These are phyloP conservation scores for Silene uniflora DNA, from an alignment of 148 eudicot genomes.

Conservation along the genomic window DNA sequence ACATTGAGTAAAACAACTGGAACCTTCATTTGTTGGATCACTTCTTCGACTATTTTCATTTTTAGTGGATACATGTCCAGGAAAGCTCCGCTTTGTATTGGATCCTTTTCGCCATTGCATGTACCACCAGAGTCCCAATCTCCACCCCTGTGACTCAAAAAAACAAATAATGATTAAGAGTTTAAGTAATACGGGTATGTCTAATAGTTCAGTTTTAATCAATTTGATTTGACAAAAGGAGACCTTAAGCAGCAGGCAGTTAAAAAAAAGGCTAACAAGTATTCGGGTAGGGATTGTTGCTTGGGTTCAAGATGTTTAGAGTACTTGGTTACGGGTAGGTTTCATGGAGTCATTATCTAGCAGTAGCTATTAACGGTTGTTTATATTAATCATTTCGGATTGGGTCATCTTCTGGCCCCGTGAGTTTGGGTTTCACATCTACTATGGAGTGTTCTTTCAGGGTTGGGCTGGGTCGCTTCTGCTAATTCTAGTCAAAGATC, in stretches of 20 bases:
- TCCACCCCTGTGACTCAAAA: conserved; percentile 61
- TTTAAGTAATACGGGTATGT: not conserved
- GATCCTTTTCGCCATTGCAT: conserved; percentile 77
- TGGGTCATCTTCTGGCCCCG: too few relatives aligned
- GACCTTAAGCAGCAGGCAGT: not conserved
- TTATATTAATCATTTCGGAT: too few relatives aligned
- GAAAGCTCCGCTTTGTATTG: conserved; percentile 49
- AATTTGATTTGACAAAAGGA: not conserved
- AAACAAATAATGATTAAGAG: not conserved
- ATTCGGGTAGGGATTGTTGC: not conserved
- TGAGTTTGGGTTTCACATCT: too few relatives aligned
- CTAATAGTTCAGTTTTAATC: not conserved
- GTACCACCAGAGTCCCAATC: conserved; percentile 98
- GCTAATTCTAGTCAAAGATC: not conserved
- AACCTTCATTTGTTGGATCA: conserved; percentile 52
- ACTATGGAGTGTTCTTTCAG: too few relatives aligned
- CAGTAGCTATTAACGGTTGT: too few relatives aligned
- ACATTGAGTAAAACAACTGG: conserved; percentile 69
- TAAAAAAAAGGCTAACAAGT: not conserved
- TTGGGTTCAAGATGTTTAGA: too few relatives aligned
- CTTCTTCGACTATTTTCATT: conserved; percentile 87
- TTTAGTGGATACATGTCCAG: conserved; percentile 65
- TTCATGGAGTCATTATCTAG: too few relatives aligned
- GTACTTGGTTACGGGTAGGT: too few relatives aligned
- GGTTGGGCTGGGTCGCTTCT: too few relatives aligned